phyloP scores from a whole-genome alignment of 306 rosid genomes.

The Styphnolobium japonicum region DNA sequence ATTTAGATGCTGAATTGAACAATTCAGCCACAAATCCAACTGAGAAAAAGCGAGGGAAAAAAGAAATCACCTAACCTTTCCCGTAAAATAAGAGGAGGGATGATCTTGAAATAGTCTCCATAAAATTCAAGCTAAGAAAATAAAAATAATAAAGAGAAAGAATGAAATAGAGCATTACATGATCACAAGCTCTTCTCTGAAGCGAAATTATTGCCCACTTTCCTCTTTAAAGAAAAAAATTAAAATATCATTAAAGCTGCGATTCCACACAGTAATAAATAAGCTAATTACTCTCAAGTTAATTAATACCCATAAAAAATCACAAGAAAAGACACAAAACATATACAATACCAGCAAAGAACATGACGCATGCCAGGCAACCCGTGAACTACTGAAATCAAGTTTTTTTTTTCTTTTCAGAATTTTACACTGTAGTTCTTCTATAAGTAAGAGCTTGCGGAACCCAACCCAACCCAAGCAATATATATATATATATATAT shows the following conservation, averaged over 20 bases:
- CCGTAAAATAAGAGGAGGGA: conserved; percentile 16
- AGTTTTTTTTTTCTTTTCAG: background rate
- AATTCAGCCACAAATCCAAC: background rate
- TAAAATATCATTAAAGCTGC: background rate
- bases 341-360: background rate
- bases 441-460: background rate
- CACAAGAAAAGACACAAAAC: background rate
- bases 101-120: conserved; percentile 11
- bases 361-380: conserved; percentile 10
- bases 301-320: background rate
- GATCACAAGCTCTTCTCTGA: background rate
- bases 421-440: background rate
- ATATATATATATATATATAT: too few species aligned
- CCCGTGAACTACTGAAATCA: conserved; percentile 8
- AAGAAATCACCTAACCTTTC: background rate
- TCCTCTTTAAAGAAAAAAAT: background rate
- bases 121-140: conserved; percentile 4
- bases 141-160: background rate
- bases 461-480: background rate
- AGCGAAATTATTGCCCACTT: background rate
- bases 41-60: background rate
- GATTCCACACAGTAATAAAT: background rate
- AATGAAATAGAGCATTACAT: background rate
- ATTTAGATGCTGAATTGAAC: conserved; percentile 13
- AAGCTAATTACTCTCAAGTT: background rate